Base-by-base conservation (phyloP, 208 protist species). In the Strigomonas culicis region DNA sequence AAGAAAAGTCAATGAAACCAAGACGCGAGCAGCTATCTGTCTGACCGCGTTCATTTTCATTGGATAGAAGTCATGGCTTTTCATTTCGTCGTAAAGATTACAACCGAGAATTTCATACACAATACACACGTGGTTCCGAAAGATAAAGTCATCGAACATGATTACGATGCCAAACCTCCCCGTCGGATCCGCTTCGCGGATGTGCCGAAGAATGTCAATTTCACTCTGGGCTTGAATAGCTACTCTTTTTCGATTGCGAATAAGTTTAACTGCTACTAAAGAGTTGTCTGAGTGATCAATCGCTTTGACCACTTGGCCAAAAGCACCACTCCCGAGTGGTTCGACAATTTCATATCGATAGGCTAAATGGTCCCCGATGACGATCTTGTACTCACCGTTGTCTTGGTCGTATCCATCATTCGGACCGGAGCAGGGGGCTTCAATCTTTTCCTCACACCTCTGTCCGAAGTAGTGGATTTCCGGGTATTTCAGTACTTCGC, bases 331-430 rank as follows among this genome's bases (percentile, higher is more conserved):
- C 27, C 90, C 93, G 10, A 97, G 63, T 27, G 71, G 27, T 24
- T 64, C 63, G 17, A 95, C 34, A 24, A 96, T 74, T 61, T 97
- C 89, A 53, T 93, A 97, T 11, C 92, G 75, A 68, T 98, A 98
- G 2, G 79, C 79, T 15, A 99, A 88, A 66, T 99, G 97, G 61
- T 99, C 97, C 30, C 93, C 72, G 8, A 77, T 22, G 15, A 86
- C 71, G 25, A 96, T 73, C 13, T 78, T 76, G 77, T 99, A 99
- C 49, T 98, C 93, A 25, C 97, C 97, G 0, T 85, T 51, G 1
- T 88, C 82, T 39, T 97, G 96, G 73, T 99, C 97, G 64, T 91
- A 99, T 0, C 97, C 96, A 41, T 86, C 61, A 60, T 98, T 97
- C 19, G 60, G 52, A 0, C 79, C 78, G 6, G 43, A 56, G 0